Percentiles rank a stretch among this genome's conserved stretches.
Evolutionary conservation across 148 eudicot genomes (phyloP).

Genomic region (Vaccinium macrocarpon): DNA sequence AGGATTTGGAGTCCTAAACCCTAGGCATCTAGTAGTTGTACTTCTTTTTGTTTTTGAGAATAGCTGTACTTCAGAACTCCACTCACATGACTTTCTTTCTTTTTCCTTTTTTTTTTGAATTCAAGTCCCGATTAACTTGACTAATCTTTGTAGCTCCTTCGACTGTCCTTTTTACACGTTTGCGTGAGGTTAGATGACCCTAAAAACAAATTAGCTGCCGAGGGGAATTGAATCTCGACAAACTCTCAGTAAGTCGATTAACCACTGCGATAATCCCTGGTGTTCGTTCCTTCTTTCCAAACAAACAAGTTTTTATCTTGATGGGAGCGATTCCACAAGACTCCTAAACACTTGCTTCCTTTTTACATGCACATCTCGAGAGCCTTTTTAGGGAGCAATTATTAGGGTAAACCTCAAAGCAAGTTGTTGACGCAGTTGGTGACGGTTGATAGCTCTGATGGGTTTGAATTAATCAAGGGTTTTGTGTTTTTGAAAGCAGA

Average conservation of each 20-base stretch:
- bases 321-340: slow-evolving; percentile 21
- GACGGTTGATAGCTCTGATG: background rate
- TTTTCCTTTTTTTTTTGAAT: background rate
- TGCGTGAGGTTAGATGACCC: too few relatives aligned
- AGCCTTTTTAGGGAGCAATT: background rate
- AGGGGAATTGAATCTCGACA: too few relatives aligned
- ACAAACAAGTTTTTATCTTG: slow-evolving; percentile 15
- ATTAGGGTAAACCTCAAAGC: slow-evolving; percentile 13
- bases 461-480: background rate
- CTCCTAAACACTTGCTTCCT: slow-evolving; percentile 5
- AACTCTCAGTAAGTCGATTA: too few relatives aligned
- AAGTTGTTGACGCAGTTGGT: slow-evolving; percentile 11
- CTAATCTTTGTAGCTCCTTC: too few relatives aligned
- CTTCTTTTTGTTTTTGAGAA: background rate
- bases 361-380: slow-evolving; percentile 37
- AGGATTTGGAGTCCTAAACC: slow-evolving; percentile 9
- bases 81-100: slow-evolving; percentile 20
- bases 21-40: slow-evolving; percentile 21
- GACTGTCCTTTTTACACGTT: too few relatives aligned
- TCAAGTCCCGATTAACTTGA: too few relatives aligned
- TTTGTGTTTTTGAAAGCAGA: background rate
- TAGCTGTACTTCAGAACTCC: slow-evolving; percentile 9
- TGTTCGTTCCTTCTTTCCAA: background rate
- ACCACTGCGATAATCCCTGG: too few relatives aligned
- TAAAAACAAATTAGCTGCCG: too few relatives aligned